Conservation (phyloP, 208 protist species). For the Leishmania martiniquensis region DNA sequence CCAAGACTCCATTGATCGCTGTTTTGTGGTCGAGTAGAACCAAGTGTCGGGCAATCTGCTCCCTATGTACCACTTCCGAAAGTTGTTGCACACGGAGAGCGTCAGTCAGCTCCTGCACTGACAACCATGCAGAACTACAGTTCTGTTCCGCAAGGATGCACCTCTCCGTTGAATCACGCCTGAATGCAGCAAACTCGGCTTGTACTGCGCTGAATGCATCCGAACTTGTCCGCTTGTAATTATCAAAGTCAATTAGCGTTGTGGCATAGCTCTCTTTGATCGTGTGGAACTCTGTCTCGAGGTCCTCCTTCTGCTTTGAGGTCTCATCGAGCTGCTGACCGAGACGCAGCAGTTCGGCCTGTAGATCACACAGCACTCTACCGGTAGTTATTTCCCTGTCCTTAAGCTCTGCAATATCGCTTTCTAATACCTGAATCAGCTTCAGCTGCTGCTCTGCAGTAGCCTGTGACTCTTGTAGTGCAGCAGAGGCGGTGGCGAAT, state of each 20-base stretch:
- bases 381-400: slow-evolving; percentile 26
- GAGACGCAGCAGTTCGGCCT: slow-evolving; percentile 16
- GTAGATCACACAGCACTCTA: slow-evolving; percentile 45
- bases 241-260: slow-evolving; percentile 58
- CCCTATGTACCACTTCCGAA: slow-evolving; percentile 21
- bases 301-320: slow-evolving; percentile 41
- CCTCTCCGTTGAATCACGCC: slow-evolving; percentile 18
- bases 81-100: slow-evolving; percentile 30
- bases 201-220: slow-evolving; percentile 6
- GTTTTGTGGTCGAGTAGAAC: slow-evolving; percentile 15
- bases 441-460: slow-evolving; percentile 41
- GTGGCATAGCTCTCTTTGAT: slow-evolving; percentile 72
- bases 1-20: background rate
- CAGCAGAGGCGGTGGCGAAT: background rate
- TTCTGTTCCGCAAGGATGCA: slow-evolving; percentile 33
- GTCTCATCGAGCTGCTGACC: slow-evolving; percentile 29
- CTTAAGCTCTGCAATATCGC: slow-evolving; percentile 36
- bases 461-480: slow-evolving; percentile 12
- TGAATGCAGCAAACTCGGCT: slow-evolving; percentile 15
- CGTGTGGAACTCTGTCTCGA: slow-evolving; percentile 48
- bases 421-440: slow-evolving; percentile 48
- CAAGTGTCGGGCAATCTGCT: slow-evolving; percentile 15
- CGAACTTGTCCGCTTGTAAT: slow-evolving; percentile 35
- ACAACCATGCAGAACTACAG: slow-evolving; percentile 21
- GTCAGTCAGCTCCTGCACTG: slow-evolving; percentile 36